These are phyloP conservation scores for Eimeria zaria DNA, from an alignment of 169 alveolate genomes.

Conservation along the genomic window DNA sequence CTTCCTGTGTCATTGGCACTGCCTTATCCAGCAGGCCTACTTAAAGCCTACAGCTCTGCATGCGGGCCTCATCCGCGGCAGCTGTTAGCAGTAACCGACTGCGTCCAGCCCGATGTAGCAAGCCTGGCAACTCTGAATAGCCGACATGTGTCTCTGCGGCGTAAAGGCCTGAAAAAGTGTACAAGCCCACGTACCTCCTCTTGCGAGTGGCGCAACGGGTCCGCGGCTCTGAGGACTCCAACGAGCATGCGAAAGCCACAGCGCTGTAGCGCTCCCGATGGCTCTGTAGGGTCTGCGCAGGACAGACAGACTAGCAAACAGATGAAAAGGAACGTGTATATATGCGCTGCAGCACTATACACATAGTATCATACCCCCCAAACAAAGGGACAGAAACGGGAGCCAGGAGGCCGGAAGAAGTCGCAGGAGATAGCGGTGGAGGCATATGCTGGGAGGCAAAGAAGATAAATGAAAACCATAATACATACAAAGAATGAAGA, in stretches of 20 bases:
- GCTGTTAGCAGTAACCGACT: not conserved
- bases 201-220: conserved; percentile 61
- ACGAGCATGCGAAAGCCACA: conserved; percentile 37
- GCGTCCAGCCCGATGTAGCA: not conserved
- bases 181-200: conserved; percentile 18
- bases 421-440: not conserved
- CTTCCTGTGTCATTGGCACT: not conserved
- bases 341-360: not conserved
- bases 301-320: not conserved
- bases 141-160: not conserved
- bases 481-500: not conserved
- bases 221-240: conserved; percentile 60
- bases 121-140: not conserved
- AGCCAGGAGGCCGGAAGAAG: not conserved
- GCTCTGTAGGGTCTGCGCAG: conserved; percentile 32
- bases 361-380: not conserved
- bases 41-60: not conserved
- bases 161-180: not conserved
- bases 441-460: not conserved
- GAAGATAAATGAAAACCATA: not conserved
- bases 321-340: not conserved
- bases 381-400: not conserved
- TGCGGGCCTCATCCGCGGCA: not conserved
- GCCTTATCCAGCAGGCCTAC: not conserved
- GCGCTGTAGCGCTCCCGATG: conserved; percentile 63